Evolutionary conservation across 768 basidiomycete species (phyloP), one percentile per base, ranked within the genome.

Genomic region (Mycena filopes): DNA sequence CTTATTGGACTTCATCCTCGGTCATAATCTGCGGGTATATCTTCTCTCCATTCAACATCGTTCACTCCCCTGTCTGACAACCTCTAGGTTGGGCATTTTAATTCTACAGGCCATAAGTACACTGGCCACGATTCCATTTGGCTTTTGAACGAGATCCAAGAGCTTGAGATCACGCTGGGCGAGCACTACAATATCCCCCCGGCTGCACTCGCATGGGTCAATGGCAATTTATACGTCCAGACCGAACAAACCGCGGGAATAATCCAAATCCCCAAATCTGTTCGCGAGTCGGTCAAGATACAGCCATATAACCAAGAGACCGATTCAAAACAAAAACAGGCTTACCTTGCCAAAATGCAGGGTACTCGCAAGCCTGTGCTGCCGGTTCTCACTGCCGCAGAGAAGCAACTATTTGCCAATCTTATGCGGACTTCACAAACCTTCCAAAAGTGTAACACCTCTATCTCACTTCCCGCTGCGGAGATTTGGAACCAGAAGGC

Each of bases 281-380:
- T 67, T 21, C 48, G 46, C 36, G 60, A 43, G 20, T 21, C n/a
- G 13, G 42, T 54, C 36, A 51, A 42, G 23, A 67, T 67, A 15
- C 53, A 56, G 40, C 41, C 53, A 28, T 67, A 40, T 45, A 38
- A 55, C 26, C 23, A 48, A 21, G 41, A 48, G 58, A 33, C 21
- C 20, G 58, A 60, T 42, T 48, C 58, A 11, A 31, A 60, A 41
- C 58, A 60, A 43, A 60, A 60, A 20, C 58, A 60, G 23, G 38
- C 36, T 42, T 53, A 60, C 26, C 59, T 60, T 31, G 60, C 67
- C 4, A 41, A 46, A 7, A 71, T 72, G 58, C 75, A 76, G 51
- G 72, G 73, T 0, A 75, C 74, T 21, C 62, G 63, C 20, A 71
- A 71, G 49, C 63, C 75, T 2, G 60, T 74, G 5, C 60, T 76